phyloP scores from a whole-genome alignment of 176 grass and related monocot genomes.

The Triticum timopheevii region DNA sequence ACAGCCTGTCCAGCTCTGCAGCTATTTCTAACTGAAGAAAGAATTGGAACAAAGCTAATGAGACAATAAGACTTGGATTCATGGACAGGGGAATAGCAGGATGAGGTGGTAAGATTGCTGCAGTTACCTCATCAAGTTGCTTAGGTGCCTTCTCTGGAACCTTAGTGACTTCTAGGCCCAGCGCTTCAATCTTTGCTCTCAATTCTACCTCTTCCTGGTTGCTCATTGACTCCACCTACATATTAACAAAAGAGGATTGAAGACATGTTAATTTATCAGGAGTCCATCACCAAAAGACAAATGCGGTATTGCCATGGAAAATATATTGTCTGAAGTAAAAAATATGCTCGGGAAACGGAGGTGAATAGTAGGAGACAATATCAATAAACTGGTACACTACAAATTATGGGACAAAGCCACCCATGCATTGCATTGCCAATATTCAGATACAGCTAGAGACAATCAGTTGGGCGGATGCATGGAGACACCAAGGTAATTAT shows the following conservation, averaged over 20 bases:
- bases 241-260: not conserved
- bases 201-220: slow-evolving; percentile 95
- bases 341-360: not conserved
- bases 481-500: no score
- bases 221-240: slow-evolving; percentile 90
- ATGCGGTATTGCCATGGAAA: not conserved
- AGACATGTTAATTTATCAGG: not conserved
- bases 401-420: no score
- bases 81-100: not conserved
- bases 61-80: slow-evolving; percentile 5
- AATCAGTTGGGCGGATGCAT: no score
- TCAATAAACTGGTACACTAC: no score
- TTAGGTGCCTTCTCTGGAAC: slow-evolving; percentile 61
- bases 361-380: not conserved
- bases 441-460: no score
- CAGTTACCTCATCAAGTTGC: slow-evolving; percentile 63
- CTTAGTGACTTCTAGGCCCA: slow-evolving; percentile 75
- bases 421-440: no score
- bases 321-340: not conserved
- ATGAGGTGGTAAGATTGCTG: not conserved
- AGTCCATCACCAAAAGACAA: not conserved
- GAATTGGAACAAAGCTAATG: not conserved
- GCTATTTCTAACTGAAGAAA: slow-evolving; percentile 71
- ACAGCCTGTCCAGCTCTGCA: slow-evolving; percentile 81
- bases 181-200: slow-evolving; percentile 88